Evolutionary conservation across 805 yeast genomes (phyloP), one percentile per base, ranked within the genome.

Genomic region (Schizosaccharomyces cryophilus): DNA sequence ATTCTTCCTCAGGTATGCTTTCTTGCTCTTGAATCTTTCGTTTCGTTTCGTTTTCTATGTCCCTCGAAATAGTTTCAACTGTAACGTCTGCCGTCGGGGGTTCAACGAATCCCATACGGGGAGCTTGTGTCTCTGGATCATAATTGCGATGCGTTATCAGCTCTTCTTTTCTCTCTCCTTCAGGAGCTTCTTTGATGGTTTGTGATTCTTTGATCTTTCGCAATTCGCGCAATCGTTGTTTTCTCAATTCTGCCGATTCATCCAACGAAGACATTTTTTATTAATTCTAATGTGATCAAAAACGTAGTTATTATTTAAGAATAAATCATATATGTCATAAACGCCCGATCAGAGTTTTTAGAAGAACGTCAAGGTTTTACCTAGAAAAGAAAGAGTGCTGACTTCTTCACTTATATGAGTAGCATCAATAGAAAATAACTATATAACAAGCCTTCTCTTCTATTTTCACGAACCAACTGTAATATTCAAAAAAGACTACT

Each of bases 21-120:
- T 35, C 21, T 30, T 56, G 47, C 17, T 56, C 60, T 56, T 7
- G 45, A 29, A 56, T 19, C 19, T 3, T 35, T 40, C 42, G 30
- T 35, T 40, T 26, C 2, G 60, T 40, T 26, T 56, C 45, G 19
- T 56, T 42, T 40, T 56, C 60, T 17, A 56, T 38, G 17, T 35
- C 26, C 29, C 9, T 30, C 11, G 60, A 26, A 5, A 35, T 15
- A 3, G 38, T 21, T 56, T 56, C 60, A 6, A 56, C 60, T n/a
- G 60, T 31, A n/a, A 29, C 60, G n/a, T 31, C 45, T 29, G 26
- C 26, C 4, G 3, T 56, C 17, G 60, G 60, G 19, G 60, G 60
- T 24, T 56, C 60, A n/a, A 35, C 30, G 17, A 56, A 56, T 38
- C 60, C 60, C 60, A 56, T 56, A 29, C 26, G n/a, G 17, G 60